Percentiles rank a stretch among this genome's conserved stretches.
Evolutionary conservation across 345 rosid genomes (phyloP).

Genomic region (Eucalyptus coolabah): DNA sequence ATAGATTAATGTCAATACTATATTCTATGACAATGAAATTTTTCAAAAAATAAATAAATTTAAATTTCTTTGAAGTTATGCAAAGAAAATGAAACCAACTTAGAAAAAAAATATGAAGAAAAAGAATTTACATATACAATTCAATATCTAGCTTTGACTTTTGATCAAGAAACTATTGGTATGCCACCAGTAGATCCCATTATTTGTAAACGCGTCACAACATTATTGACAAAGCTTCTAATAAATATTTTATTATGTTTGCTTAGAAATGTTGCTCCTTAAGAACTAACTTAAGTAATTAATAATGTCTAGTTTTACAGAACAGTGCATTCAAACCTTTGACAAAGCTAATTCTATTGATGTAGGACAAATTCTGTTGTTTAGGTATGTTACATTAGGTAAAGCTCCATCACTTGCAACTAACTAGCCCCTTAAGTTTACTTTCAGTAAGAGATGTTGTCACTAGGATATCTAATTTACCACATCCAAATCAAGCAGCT

Average conservation of each 20-base stretch:
- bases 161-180: no score
- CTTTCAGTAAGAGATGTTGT: not conserved
- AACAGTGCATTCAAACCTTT: not conserved
- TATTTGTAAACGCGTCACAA: not conserved
- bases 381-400: not conserved
- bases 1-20: no score
- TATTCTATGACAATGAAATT: no score
- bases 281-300: no score
- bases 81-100: no score
- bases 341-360: no score
- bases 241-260: not conserved
- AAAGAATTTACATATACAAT: no score
- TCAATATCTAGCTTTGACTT: not conserved
- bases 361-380: fast-evolving
- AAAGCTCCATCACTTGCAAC: not conserved
- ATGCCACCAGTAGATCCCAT: not conserved
- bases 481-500: not conserved
- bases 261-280: not conserved
- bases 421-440: not conserved
- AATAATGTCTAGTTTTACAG: not conserved
- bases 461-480: no score
- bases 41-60: no score
- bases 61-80: no score
- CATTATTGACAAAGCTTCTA: not conserved
- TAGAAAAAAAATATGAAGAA: no score